A percentile compares a stretch with the other conserved stretches of the same genome.
Conservation (phyloP, 2,329 filamentous ascomycete species). For the Byssochlamys sp. region DNA sequence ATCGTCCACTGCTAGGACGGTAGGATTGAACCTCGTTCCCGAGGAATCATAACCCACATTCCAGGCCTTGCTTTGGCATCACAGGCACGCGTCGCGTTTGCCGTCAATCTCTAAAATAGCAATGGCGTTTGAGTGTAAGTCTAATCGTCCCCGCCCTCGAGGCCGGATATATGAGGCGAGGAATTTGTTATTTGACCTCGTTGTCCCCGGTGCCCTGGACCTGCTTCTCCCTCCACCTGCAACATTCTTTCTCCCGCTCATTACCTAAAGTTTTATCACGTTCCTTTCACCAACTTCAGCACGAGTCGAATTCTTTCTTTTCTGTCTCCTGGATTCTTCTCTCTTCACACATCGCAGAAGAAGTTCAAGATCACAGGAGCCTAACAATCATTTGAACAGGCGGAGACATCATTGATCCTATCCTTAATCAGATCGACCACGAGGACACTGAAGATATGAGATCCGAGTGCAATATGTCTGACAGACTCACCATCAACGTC, state of each 20-base stretch:
- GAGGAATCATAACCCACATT: conserved; percentile 32
- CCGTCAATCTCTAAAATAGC: conserved; percentile 18
- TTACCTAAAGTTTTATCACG: not conserved
- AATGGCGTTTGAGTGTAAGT: conserved; percentile 33
- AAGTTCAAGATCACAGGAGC: conserved; percentile 4
- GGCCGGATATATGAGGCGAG: conserved; percentile 19
- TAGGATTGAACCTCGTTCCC: conserved; percentile 22
- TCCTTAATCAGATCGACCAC: conserved; percentile 16
- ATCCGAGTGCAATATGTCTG: conserved; percentile 27
- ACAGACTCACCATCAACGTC: conserved; percentile 29
- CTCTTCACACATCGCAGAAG: conserved; percentile 1
- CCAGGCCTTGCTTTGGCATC: conserved; percentile 30
- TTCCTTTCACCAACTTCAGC: conserved; percentile 7
- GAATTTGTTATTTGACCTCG: conserved; percentile 34
- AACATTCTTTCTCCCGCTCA: conserved; percentile 4
- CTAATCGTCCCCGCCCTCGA: conserved; percentile 17
- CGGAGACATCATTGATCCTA: conserved; percentile 18
- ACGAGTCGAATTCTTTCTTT: conserved; percentile 4
- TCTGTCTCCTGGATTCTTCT: not conserved
- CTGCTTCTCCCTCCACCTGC: conserved; percentile 13
- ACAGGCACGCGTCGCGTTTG: conserved; percentile 30
- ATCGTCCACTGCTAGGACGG: conserved; percentile 4
- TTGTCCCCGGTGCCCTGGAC: conserved; percentile 20
- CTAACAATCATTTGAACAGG: conserved; percentile 19
- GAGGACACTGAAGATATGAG: conserved; percentile 29